Percentiles rank a stretch among this genome's conserved stretches.
Evolutionary conservation across 192 early-diverging fungal species (phyloP).

Genomic region (Kappamyces sp.): DNA sequence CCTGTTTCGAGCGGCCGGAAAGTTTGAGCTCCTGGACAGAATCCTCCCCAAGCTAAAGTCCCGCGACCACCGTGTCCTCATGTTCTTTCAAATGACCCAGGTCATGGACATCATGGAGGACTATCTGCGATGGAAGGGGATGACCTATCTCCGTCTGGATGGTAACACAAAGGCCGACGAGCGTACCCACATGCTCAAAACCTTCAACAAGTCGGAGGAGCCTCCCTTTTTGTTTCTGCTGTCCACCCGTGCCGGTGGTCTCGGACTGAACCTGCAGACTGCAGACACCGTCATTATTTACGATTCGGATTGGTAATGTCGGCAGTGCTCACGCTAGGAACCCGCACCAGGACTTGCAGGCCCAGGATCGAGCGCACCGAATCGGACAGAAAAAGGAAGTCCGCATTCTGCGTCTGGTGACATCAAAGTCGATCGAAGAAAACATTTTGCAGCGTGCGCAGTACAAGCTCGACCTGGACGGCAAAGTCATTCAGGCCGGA

Average conservation of each 20-base stretch:
- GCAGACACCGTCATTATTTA: slow-evolving; percentile 98
- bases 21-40: slow-evolving; percentile 95
- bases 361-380: slow-evolving; percentile 98
- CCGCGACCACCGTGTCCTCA: slow-evolving; percentile 74
- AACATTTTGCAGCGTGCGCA: slow-evolving; percentile 87
- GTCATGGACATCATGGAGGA: slow-evolving; percentile 98
- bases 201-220: slow-evolving; percentile 78
- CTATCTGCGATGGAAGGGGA: slow-evolving; percentile 71
- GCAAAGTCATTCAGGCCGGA: slow-evolving; percentile 98
- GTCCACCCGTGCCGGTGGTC: slow-evolving; percentile 92
- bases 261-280: slow-evolving; percentile 92
- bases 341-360: slow-evolving; percentile 97
- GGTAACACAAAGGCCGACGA: slow-evolving; percentile 89
- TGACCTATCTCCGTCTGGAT: slow-evolving; percentile 77
- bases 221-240: slow-evolving; percentile 84
- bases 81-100: slow-evolving; percentile 63
- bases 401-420: slow-evolving; percentile 87
- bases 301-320: slow-evolving; percentile 87
- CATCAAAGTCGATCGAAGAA: slow-evolving; percentile 89
- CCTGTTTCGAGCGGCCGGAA: slow-evolving; percentile 81
- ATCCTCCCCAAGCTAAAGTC: slow-evolving; percentile 84
- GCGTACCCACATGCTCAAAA: slow-evolving; percentile 67
- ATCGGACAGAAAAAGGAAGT: slow-evolving; percentile 99
- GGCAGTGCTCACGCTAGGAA: slow-evolving; percentile 46
- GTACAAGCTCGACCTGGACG: slow-evolving; percentile 94